Evolutionary conservation across 495 filamentous ascomycete genomes (phyloP).

Genomic region (Trichoderma reesei): DNA sequence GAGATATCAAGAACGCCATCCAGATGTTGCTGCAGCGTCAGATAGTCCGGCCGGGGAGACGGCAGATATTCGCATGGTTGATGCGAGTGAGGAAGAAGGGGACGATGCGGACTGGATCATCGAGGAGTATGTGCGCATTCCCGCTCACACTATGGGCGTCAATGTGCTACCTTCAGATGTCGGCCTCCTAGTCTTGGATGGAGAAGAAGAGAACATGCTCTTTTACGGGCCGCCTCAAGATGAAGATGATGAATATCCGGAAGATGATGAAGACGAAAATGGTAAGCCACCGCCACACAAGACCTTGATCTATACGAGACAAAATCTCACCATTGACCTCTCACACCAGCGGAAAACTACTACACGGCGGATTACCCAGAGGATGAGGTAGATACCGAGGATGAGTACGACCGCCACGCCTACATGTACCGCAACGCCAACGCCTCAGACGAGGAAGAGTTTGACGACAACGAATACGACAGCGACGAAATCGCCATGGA

Average conservation of each 20-base stretch:
- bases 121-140: slow-evolving; percentile 44
- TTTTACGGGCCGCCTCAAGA: slow-evolving; percentile 40
- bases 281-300: slow-evolving; percentile 24
- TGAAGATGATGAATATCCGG: slow-evolving; percentile 35
- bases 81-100: slow-evolving; percentile 20
- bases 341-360: slow-evolving; percentile 42
- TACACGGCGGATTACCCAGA: slow-evolving; percentile 47
- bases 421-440: slow-evolving; percentile 37
- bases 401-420: slow-evolving; percentile 37
- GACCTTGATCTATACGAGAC: neutral
- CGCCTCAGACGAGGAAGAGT: slow-evolving; percentile 38
- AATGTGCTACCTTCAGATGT: slow-evolving; percentile 29
- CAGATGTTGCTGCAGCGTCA: slow-evolving; percentile 21
- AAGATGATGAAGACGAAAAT: slow-evolving; percentile 49
- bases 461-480: slow-evolving; percentile 27
- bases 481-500: slow-evolving; percentile 15
- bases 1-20: slow-evolving; percentile 41
- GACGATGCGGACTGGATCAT: slow-evolving; percentile 43
- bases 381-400: slow-evolving; percentile 45
- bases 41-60: slow-evolving; percentile 15
- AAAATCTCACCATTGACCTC: slow-evolving; percentile 8
- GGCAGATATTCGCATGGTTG: slow-evolving; percentile 22
- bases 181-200: slow-evolving; percentile 43
- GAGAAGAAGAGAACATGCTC: slow-evolving; percentile 40
- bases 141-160: slow-evolving; percentile 33